These are phyloP conservation scores for Iberis amara DNA, from an alignment of 441 rosid species.

Conservation along the genomic window DNA sequence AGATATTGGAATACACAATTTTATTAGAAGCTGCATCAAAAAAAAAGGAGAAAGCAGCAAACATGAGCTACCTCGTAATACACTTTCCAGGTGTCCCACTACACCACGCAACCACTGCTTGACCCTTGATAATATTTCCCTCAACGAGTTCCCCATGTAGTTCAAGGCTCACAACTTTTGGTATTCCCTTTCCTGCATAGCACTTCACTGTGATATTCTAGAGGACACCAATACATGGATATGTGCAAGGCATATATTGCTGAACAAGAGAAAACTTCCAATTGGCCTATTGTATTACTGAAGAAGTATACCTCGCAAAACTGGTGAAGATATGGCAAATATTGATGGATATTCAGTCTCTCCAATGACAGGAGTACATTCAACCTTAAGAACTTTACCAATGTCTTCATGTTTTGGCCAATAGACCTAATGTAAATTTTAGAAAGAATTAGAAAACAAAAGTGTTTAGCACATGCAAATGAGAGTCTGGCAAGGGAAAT, in stretches of 20 bases:
- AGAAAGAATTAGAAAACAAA: constrained; percentile 18
- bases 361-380: constrained; percentile 66
- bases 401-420: constrained; percentile 92
- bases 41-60: constrained; percentile 9
- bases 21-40: constrained; percentile 15
- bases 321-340: constrained; percentile 79
- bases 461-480: constrained; percentile 11
- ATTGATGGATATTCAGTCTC: constrained; percentile 67
- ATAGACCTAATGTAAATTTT: constrained; percentile 46
- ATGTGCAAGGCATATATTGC: constrained; percentile 7
- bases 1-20: background rate
- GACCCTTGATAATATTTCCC: constrained; percentile 67
- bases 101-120: constrained; percentile 90
- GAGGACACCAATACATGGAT: constrained; percentile 12
- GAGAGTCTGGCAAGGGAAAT: constrained; percentile 15
- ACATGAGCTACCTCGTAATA: constrained; percentile 61
- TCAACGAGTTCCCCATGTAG: constrained; percentile 81
- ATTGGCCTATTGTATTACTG: constrained; percentile 17
- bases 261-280: constrained; percentile 4
- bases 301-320: constrained; percentile 59
- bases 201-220: constrained; percentile 20
- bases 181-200: constrained; percentile 76
- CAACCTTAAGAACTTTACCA: constrained; percentile 69
- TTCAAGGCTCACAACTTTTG: constrained; percentile 91
- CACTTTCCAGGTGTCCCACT: constrained; percentile 96